Percentiles rank a stretch among this genome's conserved stretches.
Evolutionary conservation across 2,329 filamentous ascomycete genomes (phyloP).

Genomic region (Sporothrix brasiliensis): DNA sequence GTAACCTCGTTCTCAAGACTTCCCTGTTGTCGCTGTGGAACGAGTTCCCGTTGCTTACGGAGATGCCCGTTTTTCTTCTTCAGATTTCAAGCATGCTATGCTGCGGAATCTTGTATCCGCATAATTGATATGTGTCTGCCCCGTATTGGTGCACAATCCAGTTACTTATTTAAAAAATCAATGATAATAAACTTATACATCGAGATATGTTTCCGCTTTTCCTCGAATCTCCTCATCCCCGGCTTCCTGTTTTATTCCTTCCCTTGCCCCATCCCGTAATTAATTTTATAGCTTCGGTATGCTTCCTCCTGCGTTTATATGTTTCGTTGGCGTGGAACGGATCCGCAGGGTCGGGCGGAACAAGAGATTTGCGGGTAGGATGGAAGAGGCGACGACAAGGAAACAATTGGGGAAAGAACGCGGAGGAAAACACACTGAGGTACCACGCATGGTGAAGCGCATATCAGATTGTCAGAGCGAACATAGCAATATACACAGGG

Average conservation of each 20-base stretch:
- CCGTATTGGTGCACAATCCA: not conserved
- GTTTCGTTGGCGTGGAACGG: slow-evolving; percentile 14
- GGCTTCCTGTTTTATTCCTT: too few species aligned
- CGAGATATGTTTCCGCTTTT: too few species aligned
- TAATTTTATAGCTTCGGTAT: too few species aligned
- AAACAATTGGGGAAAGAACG: not conserved
- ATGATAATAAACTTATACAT: too few species aligned
- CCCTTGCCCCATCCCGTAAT: too few species aligned
- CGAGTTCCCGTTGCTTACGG: not conserved
- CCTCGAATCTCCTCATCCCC: too few species aligned
- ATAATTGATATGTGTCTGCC: not conserved
- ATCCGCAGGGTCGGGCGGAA: slow-evolving; percentile 32
- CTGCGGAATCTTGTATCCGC: not conserved
- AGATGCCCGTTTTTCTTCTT: not conserved
- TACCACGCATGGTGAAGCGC: not conserved
- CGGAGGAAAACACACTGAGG: not conserved
- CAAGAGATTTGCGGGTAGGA: slow-evolving; percentile 10
- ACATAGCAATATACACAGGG: too few species aligned
- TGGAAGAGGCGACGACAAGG: not conserved
- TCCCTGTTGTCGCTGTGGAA: not conserved
- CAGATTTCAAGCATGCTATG: not conserved
- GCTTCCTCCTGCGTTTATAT: not conserved
- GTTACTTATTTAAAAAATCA: not conserved
- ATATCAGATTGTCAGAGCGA: not conserved
- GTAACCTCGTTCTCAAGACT: not conserved